Percentiles rank a stretch among this genome's conserved stretches.
Conservation (phyloP, 331 rosid genomes). For the Stylosanthes scabra region DNA sequence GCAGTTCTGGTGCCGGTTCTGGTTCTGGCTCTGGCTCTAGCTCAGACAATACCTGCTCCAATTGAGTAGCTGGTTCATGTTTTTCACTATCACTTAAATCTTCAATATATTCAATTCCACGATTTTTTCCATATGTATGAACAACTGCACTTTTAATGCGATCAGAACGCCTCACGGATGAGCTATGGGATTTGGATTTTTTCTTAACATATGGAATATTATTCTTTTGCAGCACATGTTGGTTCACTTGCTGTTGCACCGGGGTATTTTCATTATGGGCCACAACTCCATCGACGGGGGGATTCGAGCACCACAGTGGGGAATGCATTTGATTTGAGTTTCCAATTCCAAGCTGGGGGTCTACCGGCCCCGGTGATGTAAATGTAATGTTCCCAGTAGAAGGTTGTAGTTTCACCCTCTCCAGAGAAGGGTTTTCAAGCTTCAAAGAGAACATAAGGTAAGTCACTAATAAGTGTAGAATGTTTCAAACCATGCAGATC, state of each 20-base stretch:
- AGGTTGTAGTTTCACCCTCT: constrained; percentile 27
- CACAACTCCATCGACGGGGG: not conserved
- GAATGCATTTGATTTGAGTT: not conserved
- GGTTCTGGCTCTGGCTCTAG: constrained; percentile 6
- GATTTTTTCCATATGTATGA: constrained; percentile 9
- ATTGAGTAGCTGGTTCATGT: constrained; percentile 41
- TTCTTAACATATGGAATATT: constrained; percentile 26
- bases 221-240: constrained; percentile 34
- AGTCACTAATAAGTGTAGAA: constrained; percentile 1
- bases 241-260: constrained; percentile 11
- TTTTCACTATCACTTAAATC: constrained; percentile 49
- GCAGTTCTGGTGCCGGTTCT: constrained; percentile 23
- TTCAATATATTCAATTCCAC: constrained; percentile 32
- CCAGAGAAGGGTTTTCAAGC: constrained; percentile 35
- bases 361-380: not conserved
- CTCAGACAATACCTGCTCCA: constrained; percentile 40
- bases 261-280: not conserved
- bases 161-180: constrained; percentile 58
- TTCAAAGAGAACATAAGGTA: not conserved
- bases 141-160: constrained; percentile 46
- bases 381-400: not conserved
- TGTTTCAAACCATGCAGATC: not conserved
- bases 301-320: not conserved
- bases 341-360: constrained; percentile 17
- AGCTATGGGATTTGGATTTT: not conserved